A percentile compares a stretch with the other conserved stretches of the same genome.
Evolutionary conservation across 1,284 basidiomycete genomes (phyloP).

Genomic region (Sporisorium exsertum): DNA sequence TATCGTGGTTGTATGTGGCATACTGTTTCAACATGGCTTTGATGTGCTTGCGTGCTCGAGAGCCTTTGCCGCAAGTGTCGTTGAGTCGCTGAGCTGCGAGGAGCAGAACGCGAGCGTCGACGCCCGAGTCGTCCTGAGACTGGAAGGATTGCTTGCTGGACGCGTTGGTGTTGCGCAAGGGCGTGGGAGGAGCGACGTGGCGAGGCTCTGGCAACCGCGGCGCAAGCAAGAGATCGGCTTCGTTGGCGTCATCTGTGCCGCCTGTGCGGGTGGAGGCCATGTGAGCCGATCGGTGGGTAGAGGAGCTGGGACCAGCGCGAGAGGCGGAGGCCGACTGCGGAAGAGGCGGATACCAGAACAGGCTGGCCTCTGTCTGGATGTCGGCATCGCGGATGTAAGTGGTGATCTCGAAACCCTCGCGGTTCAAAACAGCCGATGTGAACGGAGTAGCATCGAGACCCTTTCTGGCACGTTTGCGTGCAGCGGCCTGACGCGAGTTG

Average conservation of each 20-base stretch:
- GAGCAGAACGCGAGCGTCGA: conserved; percentile 44
- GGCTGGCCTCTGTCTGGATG: conserved; percentile 53
- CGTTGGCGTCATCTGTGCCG: conserved; percentile 20
- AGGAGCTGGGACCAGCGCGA: conserved; percentile 28
- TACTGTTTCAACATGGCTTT: conserved; percentile 60
- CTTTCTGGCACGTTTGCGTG: conserved; percentile 40
- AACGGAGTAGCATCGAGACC: conserved; percentile 53
- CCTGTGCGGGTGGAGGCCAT: conserved; percentile 9
- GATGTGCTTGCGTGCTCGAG: conserved; percentile 65
- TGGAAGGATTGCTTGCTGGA: conserved; percentile 29
- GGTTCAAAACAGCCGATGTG: conserved; percentile 63
- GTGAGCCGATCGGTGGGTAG: conserved; percentile 13
- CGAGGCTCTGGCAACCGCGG: conserved; percentile 46
- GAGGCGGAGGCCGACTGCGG: conserved; percentile 28
- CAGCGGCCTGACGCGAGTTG: conserved; percentile 44
- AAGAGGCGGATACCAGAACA: conserved; percentile 60
- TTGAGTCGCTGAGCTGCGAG: conserved; percentile 57
- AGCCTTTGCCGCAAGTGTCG: conserved; percentile 56
- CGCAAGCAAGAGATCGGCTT: conserved; percentile 41
- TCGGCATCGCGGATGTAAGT: conserved; percentile 67
- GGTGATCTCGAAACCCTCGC: conserved; percentile 54
- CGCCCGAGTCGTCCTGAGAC: conserved; percentile 18
- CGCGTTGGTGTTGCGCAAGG: conserved; percentile 27
- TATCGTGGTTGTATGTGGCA: conserved; percentile 40
- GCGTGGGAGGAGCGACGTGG: conserved; percentile 36